phyloP scores from a whole-genome alignment of 495 filamentous ascomycete genomes.

The Trichoderma reesei region DNA sequence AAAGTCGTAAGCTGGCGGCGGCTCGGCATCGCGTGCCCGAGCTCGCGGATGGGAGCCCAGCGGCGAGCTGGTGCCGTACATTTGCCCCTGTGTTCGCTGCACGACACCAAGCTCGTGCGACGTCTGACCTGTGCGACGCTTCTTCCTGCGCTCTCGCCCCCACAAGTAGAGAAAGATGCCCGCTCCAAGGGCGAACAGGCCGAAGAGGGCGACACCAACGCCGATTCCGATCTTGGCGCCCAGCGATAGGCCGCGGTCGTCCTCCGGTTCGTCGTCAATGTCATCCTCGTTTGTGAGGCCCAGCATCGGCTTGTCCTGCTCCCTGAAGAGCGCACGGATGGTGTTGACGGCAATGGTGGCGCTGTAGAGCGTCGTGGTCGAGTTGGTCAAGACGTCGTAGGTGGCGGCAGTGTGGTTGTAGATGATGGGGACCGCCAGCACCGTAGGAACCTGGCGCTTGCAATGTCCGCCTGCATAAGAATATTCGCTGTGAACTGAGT shows the following conservation, averaged over 20 bases:
- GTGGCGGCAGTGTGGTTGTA: conserved; percentile 2
- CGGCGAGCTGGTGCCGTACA: background rate
- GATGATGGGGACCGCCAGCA: conserved; percentile 9
- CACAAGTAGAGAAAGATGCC: conserved; percentile 11
- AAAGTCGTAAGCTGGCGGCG: background rate
- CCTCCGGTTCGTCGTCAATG: background rate
- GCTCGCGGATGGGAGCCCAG: background rate
- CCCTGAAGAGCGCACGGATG: conserved; percentile 9
- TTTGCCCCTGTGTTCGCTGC: background rate
- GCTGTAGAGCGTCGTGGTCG: background rate
- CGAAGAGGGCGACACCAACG: conserved; percentile 17
- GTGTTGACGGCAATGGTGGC: conserved; percentile 4
- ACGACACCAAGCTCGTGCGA: background rate
- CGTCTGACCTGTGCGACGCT: background rate
- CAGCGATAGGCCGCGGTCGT: background rate
- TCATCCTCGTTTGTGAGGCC: conserved; percentile 6
- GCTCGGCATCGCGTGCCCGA: background rate
- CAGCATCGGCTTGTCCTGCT: conserved; percentile 3
- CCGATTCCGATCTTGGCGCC: conserved; percentile 9
- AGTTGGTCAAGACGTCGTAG: background rate
- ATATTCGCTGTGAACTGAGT: conserved; percentile 1
- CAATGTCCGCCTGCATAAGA: background rate
- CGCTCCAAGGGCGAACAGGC: conserved; percentile 21
- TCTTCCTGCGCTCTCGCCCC: background rate
- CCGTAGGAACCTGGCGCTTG: conserved; percentile 9